Evolutionary conservation across 2,329 filamentous ascomycete genomes (phyloP).

Genomic region (Verticillium albo-atrum): DNA sequence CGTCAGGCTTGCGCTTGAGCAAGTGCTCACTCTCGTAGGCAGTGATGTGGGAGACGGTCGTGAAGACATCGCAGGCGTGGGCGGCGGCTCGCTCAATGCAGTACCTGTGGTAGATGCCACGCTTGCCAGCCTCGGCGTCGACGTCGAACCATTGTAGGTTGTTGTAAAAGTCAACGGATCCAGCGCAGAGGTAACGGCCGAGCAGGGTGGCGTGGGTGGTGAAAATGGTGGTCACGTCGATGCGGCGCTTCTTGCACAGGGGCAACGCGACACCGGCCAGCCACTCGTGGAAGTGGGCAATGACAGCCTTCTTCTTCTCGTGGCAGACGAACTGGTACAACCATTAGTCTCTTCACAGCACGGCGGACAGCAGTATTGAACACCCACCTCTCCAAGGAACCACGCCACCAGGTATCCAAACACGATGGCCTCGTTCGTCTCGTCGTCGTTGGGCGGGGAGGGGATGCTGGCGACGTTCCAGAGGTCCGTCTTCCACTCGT

Average conservation of each 20-base stretch:
- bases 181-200: conserved; percentile 92
- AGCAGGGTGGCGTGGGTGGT: conserved; percentile 96
- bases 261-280: conserved; percentile 90
- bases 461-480: conserved; percentile 93
- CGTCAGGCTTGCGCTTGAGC: conserved; percentile 95
- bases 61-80: conserved; percentile 93
- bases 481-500: conserved; percentile 96
- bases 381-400: conserved; percentile 86
- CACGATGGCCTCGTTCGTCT: conserved; percentile 96
- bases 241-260: conserved; percentile 86
- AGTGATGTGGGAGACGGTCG: conserved; percentile 96
- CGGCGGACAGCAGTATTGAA: conserved; percentile 22
- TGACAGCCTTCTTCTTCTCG: conserved; percentile 86
- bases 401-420: conserved; percentile 97
- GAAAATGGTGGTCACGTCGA: conserved; percentile 97
- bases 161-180: conserved; percentile 98
- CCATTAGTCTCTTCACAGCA: conserved; percentile 9
- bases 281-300: conserved; percentile 99
- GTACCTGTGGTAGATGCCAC: conserved; percentile 97
- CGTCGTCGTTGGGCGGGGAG: conserved; percentile 84
- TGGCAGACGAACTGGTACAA: conserved; percentile 78
- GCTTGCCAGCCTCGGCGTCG: conserved; percentile 93
- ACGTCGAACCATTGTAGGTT: conserved; percentile 97
- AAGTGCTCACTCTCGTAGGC: conserved; percentile 97
- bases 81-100: conserved; percentile 94